A percentile compares a stretch with the other conserved stretches of the same genome.
Evolutionary conservation across 257 asterid genomes (phyloP).

Genomic region (Handroanthus guayacan): DNA sequence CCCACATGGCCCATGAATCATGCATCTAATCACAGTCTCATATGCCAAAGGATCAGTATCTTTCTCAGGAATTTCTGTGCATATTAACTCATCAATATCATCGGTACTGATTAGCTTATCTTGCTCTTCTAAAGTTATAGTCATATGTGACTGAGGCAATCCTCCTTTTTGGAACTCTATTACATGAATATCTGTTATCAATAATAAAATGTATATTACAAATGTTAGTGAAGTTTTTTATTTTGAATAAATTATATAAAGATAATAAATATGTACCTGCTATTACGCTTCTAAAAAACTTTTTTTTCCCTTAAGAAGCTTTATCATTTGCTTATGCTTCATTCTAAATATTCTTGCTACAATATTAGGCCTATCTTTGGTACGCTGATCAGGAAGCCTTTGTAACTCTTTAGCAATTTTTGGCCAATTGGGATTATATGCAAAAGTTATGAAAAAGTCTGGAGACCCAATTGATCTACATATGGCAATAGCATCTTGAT

Average conservation of each 20-base stretch:
- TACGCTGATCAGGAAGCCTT: background rate
- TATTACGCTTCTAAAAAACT: background rate
- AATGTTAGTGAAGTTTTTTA: no score
- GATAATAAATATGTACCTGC: background rate
- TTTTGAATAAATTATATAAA: background rate
- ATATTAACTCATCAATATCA: background rate
- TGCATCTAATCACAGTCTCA: background rate
- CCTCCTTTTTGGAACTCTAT: conserved; percentile 26
- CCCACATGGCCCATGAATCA: conserved; percentile 26
- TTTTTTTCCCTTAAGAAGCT: background rate
- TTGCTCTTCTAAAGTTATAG: background rate
- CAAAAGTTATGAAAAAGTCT: background rate
- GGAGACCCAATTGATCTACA: background rate
- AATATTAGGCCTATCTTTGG: background rate
- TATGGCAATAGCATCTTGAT: background rate
- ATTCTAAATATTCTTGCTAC: conserved; percentile 3
- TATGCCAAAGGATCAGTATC: background rate
- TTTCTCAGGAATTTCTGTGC: conserved; percentile 17
- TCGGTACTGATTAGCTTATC: background rate
- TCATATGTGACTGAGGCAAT: conserved; percentile 9
- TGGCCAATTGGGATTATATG: background rate
- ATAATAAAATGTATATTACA: background rate
- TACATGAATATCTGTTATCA: conserved; percentile 10
- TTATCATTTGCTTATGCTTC: background rate
- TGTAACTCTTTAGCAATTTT: background rate